Evolutionary conservation across 257 asterid genomes (phyloP).

Genomic region (Knoxia roxburghii): DNA sequence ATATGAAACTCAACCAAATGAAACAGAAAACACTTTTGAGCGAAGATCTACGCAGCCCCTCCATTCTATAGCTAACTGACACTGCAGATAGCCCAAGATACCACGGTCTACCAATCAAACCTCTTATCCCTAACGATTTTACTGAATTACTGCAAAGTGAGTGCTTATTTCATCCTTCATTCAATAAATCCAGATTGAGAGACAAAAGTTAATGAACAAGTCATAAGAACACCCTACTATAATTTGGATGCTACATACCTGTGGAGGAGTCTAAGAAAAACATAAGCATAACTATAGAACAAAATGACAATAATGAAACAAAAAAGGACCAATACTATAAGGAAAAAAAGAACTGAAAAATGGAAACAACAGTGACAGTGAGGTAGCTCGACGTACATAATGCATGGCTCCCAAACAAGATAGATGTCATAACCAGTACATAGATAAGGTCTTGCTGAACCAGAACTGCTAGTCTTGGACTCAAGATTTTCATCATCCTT

Average conservation of each 20-base stretch:
- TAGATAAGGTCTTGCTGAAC: constrained; percentile 61
- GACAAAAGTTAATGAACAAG: neutral
- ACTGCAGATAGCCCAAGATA: neutral
- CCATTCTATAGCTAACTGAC: constrained; percentile 2
- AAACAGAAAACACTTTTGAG: neutral
- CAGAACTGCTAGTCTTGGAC: constrained; percentile 22
- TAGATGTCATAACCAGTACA: constrained; percentile 94
- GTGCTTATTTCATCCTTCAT: neutral
- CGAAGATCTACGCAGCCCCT: neutral
- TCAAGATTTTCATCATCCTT: constrained; percentile 30
- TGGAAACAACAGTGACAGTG: neutral
- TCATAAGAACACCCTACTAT: neutral
- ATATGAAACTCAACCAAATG: neutral
- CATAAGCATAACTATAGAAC: neutral
- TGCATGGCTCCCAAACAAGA: constrained; percentile 96
- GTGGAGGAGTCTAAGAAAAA: neutral
- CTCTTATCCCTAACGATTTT: neutral
- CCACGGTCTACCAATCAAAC: neutral
- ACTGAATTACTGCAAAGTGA: neutral
- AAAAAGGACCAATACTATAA: neutral
- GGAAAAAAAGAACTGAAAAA: neutral
- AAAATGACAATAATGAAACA: neutral
- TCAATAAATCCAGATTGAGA: neutral
- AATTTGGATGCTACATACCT: neutral
- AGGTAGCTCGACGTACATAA: constrained; percentile 47